Base-by-base conservation (phyloP, 768 basidiomycete species). In the Tubosaeta sp. region DNA sequence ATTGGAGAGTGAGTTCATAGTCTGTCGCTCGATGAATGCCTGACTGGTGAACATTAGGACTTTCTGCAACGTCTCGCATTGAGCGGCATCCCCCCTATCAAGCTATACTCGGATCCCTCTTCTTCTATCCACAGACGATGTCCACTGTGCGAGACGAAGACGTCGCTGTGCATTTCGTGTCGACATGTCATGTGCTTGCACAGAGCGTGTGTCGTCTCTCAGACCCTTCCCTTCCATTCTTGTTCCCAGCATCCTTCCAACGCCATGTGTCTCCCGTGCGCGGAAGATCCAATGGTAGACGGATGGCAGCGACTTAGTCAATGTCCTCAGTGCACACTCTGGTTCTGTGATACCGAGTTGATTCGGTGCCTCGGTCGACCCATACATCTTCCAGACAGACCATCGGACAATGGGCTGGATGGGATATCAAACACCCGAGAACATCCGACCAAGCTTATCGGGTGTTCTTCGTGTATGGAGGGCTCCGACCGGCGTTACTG, bases 281-380 rank as follows among this genome's bases (percentile, higher is more conserved):
- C 59, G 19, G 43, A 56, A 14, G 44, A 4, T 14, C 39, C 4
- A 10, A 21, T 38, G 7, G n/a, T n/a, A n/a, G 29, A 27, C n/a
- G 11, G 10, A 4, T 22, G 48, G 1, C 57, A 56, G 11, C 13
- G 13, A 7, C 41, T 31, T 21, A 55, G 52, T 14, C 34, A 63
- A 54, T 64, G 61, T 29, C 62, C 62, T 13, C 9, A 39, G 6
- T 64, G 60, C 40, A 11, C 51, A 25, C 52, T 52, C 45, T 65
- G 62, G 63, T 60, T 55, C 39, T 62, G 60, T 43, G 40, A 39
- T 13, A 51, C 35, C 18, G 63, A 63, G 7, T 18, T 64, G 49
- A 54, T 39, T 1, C 60, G 63, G 62, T 65, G 62, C 43, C 40
- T 44, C 1, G 63, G 64, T 38, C 55, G 62, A 49, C 62, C 32